Percentiles rank a stretch among this genome's conserved stretches.
Conservation (phyloP, 164 flowering plant species). For the Chloranthus sessilifolius region DNA sequence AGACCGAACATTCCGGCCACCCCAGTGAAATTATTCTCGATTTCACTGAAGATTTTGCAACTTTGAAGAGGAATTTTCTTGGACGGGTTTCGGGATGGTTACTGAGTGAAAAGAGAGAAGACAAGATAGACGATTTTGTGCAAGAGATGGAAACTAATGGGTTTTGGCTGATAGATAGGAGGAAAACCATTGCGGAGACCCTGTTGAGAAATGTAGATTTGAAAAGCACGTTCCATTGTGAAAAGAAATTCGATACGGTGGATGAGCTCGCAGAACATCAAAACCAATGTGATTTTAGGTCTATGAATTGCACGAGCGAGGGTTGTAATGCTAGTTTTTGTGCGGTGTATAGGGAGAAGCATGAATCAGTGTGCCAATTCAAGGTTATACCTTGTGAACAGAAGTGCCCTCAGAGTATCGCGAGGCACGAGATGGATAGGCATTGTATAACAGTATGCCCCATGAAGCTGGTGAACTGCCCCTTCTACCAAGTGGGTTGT, state of each 20-base stretch:
- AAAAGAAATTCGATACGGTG: conserved; percentile 36
- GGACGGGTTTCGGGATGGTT: conserved; percentile 83
- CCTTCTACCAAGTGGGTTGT: conserved; percentile 74
- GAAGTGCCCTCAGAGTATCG: conserved; percentile 48
- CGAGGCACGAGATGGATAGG: conserved; percentile 88
- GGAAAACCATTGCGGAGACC: conserved; percentile 51
- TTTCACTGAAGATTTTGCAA: conserved; percentile 65
- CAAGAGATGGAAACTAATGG: conserved; percentile 78
- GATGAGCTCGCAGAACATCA: conserved; percentile 52
- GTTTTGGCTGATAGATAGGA: conserved; percentile 66
- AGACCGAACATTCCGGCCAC: conserved; percentile 39
- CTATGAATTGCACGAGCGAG: conserved; percentile 49
- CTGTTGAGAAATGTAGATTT: conserved; percentile 70
- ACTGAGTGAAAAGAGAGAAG: conserved; percentile 82
- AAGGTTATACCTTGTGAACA: conserved; percentile 83
- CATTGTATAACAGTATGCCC: conserved; percentile 90
- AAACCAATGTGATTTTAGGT: conserved; percentile 42
- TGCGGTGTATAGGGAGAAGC: conserved; percentile 53
- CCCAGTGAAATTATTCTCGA: conserved; percentile 65
- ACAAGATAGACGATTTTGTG: conserved; percentile 75
- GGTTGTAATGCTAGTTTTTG: conserved; percentile 52
- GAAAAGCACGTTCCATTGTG: conserved; percentile 49
- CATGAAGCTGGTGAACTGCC: conserved; percentile 83
- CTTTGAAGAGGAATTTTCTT: conserved; percentile 56
- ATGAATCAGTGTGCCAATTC: conserved; percentile 63